Conservation (phyloP, 192 early-diverging fungal species). For the Cetraspora pellucida region DNA sequence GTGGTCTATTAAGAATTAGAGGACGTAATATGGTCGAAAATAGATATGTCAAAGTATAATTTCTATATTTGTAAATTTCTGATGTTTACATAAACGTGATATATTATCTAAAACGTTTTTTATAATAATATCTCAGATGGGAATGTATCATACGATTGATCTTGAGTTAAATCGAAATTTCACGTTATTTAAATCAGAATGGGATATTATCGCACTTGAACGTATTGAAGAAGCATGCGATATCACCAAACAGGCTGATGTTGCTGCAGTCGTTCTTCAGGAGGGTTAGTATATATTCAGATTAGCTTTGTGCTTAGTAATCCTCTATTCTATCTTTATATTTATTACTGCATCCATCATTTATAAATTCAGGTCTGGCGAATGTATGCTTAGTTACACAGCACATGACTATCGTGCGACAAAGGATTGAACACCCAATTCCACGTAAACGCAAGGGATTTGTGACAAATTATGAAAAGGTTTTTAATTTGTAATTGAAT, state of each 20-base stretch:
- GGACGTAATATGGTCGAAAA: slow-evolving; percentile 87
- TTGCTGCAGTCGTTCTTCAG: slow-evolving; percentile 89
- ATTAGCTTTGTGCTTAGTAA: neutral
- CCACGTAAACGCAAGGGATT: slow-evolving; percentile 94
- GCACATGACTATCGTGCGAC: slow-evolving; percentile 94
- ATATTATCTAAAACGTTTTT: slow-evolving; percentile 55
- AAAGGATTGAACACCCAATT: slow-evolving; percentile 87
- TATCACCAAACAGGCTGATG: slow-evolving; percentile 84
- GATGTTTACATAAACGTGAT: neutral
- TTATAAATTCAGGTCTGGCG: slow-evolving; percentile 69
- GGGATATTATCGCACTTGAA: slow-evolving; percentile 93
- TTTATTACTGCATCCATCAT: neutral
- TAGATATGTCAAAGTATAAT: slow-evolving; percentile 80
- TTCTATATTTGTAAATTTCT: slow-evolving; percentile 15
- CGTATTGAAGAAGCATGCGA: slow-evolving; percentile 89
- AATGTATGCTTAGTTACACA: slow-evolving; percentile 92
- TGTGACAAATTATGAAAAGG: slow-evolving; percentile 88
- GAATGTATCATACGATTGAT: slow-evolving; percentile 93
- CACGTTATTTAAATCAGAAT: slow-evolving; percentile 84
- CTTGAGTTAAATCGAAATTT: slow-evolving; percentile 89
- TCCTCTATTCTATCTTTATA: neutral
- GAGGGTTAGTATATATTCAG: slow-evolving; percentile 46
- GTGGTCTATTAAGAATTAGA: slow-evolving; percentile 80
- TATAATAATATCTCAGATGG: slow-evolving; percentile 58
- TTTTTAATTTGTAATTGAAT: slow-evolving; percentile 34